Conservation (phyloP, 805 yeast genomes). For the Nakazawaea laoshanensis region DNA sequence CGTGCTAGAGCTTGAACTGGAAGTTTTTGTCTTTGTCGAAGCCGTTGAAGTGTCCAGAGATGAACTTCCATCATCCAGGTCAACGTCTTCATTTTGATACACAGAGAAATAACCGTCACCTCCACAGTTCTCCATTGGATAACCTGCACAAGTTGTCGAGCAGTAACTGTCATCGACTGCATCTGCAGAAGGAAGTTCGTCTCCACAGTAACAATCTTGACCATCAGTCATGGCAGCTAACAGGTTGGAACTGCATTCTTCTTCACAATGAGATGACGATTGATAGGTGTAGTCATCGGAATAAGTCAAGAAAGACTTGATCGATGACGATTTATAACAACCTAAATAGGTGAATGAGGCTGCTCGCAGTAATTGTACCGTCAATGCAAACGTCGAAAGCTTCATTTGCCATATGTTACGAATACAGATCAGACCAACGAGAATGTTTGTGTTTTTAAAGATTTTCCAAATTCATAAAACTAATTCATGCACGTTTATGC, state of each 20-base stretch:
- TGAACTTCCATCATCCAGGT: conserved; percentile 7
- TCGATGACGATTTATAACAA: conserved; percentile 24
- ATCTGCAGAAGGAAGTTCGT: conserved; percentile 23
- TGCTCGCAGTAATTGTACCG: neutral
- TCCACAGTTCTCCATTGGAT: conserved; percentile 54
- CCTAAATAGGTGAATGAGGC: conserved; percentile 18
- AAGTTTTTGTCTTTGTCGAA: conserved; percentile 16
- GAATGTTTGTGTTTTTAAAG: too few species aligned
- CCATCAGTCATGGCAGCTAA: conserved; percentile 48
- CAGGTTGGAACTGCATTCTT: conserved; percentile 37
- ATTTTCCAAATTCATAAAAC: too few species aligned
- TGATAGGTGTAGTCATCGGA: conserved; percentile 49
- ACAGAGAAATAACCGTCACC: conserved; percentile 35
- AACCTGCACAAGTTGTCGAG: conserved; percentile 48
- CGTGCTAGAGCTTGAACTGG: neutral
- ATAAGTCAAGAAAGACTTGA: conserved; percentile 25
- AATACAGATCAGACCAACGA: too few species aligned
- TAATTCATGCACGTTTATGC: too few species aligned
- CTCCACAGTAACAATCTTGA: conserved; percentile 60
- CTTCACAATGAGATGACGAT: conserved; percentile 48
- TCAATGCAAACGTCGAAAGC: neutral
- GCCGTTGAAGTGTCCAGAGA: conserved; percentile 16
- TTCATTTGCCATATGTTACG: too few species aligned
- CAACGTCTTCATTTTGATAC: conserved; percentile 26
- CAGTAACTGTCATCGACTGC: conserved; percentile 28